Evolutionary conservation across 306 rosid genomes (phyloP).

Genomic region (Quercus ilex): DNA sequence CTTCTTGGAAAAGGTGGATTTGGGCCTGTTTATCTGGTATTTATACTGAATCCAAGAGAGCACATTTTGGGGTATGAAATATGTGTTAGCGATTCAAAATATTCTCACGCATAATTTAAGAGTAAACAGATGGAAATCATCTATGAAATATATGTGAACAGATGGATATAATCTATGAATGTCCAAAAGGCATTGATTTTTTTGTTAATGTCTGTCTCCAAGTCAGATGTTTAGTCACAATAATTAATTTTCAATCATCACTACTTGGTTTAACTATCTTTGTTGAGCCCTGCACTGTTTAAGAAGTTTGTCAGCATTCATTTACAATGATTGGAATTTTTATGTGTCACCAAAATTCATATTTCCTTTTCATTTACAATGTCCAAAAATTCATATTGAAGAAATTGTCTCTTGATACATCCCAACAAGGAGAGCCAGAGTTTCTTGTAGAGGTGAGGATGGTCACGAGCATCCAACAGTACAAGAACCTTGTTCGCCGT

Average conservation of each 20-base stretch:
- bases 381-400: conserved; percentile 28
- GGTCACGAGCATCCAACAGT: conserved; percentile 90
- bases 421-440: conserved; percentile 83
- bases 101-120: background rate
- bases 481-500: conserved; percentile 81
- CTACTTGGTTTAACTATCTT: background rate
- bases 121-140: background rate
- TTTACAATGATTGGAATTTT: background rate
- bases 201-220: background rate
- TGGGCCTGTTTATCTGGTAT: conserved; percentile 92
- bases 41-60: conserved; percentile 19
- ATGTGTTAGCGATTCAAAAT: background rate
- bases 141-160: too few species aligned
- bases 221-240: background rate
- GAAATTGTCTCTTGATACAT: conserved; percentile 69
- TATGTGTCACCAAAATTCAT: background rate
- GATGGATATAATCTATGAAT: background rate
- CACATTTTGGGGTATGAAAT: background rate
- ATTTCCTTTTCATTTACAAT: too few species aligned
- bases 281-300: background rate
- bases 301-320: background rate
- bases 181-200: background rate
- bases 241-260: background rate
- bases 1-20: conserved; percentile 96
- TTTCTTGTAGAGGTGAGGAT: conserved; percentile 82